Base-by-base conservation (phyloP, 441 rosid species). In the Populus hybrid region DNA sequence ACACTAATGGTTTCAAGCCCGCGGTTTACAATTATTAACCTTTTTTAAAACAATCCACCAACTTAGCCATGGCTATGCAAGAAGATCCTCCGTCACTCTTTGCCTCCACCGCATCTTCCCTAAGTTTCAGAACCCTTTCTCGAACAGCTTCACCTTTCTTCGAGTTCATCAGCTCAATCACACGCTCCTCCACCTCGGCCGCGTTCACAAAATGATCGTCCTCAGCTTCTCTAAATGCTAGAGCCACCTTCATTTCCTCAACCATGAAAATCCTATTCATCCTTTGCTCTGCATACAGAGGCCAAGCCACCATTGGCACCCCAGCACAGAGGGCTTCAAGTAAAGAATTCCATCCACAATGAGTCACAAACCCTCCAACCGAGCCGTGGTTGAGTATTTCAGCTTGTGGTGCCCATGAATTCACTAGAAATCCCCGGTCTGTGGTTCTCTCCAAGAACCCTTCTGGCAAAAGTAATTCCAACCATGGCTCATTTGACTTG, bases 251-350 rank as follows among this genome's bases (percentile, higher is more conserved):
- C 72, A 84, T 46, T 24, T 77, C 85, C 16, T 85, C 81, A 71
- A 81, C 85, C 70, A 86, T 11, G 3, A 75, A 7, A 21, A 18
- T 24, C 34, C 67, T 59, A 11, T 72, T 81, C 70, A 82, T 9
- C 14, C 40, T 79, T 21, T 88, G 89, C 71, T 86, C 88, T 0
- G 84, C 86, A n/a, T 78, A 86, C 1, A 84, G 71, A 4, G 88
- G 90, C 88, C 87, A 85, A 0, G 85, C 85, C 71, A 85, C 6
- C 87, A 88, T 83, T 6, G 87, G 88, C 32, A 88, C 84, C 10
- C 88, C 86, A 0, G 85, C 84, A n/a, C 75, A n/a, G 4, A 84
- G 65, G 1, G 86, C 80, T 68, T 88, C 88, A 1, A 88, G 77
- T 4, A 72, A 50, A 40, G 85, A 85, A 80, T 84, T 86, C 87